Base-by-base conservation (phyloP, 129 eudicot genomes). In the Arctium lappa region DNA sequence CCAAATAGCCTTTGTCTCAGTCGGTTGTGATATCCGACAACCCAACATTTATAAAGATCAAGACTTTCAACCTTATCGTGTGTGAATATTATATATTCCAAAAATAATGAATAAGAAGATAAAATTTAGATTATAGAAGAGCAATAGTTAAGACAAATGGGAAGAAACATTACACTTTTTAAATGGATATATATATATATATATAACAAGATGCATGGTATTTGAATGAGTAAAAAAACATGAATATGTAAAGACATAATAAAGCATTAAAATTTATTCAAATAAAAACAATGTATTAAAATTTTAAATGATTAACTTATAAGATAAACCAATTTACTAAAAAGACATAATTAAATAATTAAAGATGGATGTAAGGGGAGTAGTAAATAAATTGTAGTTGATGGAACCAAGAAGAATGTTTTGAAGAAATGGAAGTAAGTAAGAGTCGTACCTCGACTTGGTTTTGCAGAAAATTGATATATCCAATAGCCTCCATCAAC, bases 401-500 rank as follows among this genome's bases (percentile, higher is more conserved):
- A 22, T 22, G 27, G 27, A 22, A 22, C 27, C 27, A 22, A 22
- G 27, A 22, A 22, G 27, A 22, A 22, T 22, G 27, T 22, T 22
- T 80, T 76, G 65, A 44, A 70, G 68, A 44, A 33, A 69, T 34
- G 33, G 71, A 36, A 71, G 79, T 53, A 46, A 75, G 33, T 53
- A 46, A 75, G 33, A 32, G 34, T 69, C 6, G 46, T 88, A 90
- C 93, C 97, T 93, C 97, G 16, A 93, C 94, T 83, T 93, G 97
- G 89, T 77, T 89, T 81, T 94, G 98, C 81, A 94, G 94, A 86
- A 94, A 94, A 87, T 92, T 94, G 88, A 94, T 94, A 78, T 94
- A 94, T 78, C 98, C 98, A 69, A 88, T 92, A 80, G 97, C 97
- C 87, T 94, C 98, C 98, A 91, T 94, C 32, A 94, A 84, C 76